Evolutionary conservation across 2,329 filamentous ascomycete genomes (phyloP), one percentile per base, ranked within the genome.

Genomic region (Botrytis aclada): DNA sequence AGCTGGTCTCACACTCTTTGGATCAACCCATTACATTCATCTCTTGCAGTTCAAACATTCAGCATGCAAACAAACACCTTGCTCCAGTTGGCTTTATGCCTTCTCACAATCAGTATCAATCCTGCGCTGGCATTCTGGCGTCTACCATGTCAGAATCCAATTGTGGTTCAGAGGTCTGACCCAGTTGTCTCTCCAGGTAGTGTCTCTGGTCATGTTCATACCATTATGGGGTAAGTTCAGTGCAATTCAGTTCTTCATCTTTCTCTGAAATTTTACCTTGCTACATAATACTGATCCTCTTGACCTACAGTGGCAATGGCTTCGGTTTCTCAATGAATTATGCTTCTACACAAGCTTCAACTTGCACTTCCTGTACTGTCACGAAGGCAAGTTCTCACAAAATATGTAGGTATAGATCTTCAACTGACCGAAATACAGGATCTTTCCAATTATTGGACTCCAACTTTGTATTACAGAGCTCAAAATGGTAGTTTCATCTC

Each of bases 361-460:
- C 85, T 22, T 92, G 90, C 80, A 89, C 89, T 5, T 89, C 89
- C 9, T 92, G 90, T 80, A 85, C 84, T 34, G 88, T 89, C 72
- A 84, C 84, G 41, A 83, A 87, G 74, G 89, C 32, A 54, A 47
- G 51, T 10, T 45, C 29, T 10, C 14, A 43, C 8, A 8, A 29
- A 60, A 12, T 22, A 18, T 8, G 34, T 34, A 43, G 22, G 14
- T 14, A 7, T 22, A 54, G 4, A 25, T n/a, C 47, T 25, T 25
- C 4, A 22, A 18, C 43, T 72, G 32, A 71, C 61, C 10, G 25
- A 43, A 39, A 9, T 41, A 25, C 32, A 73, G 72, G 72, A 92
- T 79, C 81, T 86, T 72, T 90, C 86, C 73, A 90, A 89, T 80
- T 92, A 93, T 82, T 92, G 90, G 90, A 87, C 87, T n/a, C 89